phyloP scores from a whole-genome alignment of 352 stramenopile genomes.

The Globisporangium abappressorium region DNA sequence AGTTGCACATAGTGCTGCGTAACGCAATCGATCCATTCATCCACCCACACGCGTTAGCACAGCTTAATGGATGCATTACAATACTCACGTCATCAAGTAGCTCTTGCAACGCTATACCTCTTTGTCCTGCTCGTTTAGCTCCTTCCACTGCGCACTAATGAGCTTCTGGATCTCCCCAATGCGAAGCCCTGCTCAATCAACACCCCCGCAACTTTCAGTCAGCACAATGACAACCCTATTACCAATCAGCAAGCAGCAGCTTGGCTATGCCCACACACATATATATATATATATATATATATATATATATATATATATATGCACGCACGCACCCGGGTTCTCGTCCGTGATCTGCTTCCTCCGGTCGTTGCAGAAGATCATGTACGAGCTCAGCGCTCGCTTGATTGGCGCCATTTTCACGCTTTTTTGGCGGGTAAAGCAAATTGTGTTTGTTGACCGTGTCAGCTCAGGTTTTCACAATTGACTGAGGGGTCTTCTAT shows the following conservation, averaged over 20 bases:
- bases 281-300: no score
- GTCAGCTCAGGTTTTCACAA: background rate
- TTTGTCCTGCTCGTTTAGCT: conserved; percentile 80
- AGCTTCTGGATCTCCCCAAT: conserved; percentile 87
- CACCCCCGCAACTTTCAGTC: background rate
- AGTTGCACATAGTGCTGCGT: conserved; percentile 72
- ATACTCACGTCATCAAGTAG: no score
- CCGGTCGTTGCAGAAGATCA: conserved; percentile 79
- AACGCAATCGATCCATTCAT: background rate
- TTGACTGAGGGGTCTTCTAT: conserved; percentile 3
- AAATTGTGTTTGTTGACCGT: background rate
- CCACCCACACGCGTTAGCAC: background rate
- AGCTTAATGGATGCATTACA: background rate
- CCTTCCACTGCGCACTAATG: conserved; percentile 89
- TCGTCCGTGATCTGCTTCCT: conserved; percentile 63
- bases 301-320: no score
- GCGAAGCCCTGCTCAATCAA: conserved; percentile 28
- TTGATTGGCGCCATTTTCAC: conserved; percentile 58
- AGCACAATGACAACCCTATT: background rate
- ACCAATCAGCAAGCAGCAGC: background rate
- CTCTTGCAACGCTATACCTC: conserved; percentile 28
- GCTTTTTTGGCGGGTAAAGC: conserved; percentile 11
- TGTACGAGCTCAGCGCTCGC: conserved; percentile 85
- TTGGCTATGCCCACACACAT: background rate
- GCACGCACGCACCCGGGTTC: conserved; percentile 39